Evolutionary conservation across 2,329 filamentous ascomycete species (phyloP), one percentile per base, ranked within the genome.

Genomic region (Ceratocystis ficicola): DNA sequence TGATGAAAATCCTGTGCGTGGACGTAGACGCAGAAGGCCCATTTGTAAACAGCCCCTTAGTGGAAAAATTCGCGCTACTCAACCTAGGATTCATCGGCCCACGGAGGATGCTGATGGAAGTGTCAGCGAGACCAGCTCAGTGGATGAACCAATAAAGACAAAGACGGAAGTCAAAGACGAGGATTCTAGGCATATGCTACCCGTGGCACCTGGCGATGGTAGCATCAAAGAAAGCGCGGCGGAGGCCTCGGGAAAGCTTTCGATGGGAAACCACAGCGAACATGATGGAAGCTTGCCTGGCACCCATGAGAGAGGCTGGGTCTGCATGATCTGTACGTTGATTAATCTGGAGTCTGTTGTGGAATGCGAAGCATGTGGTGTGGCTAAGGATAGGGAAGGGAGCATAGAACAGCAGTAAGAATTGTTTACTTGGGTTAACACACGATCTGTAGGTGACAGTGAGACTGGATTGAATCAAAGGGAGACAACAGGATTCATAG

Each of bases 101-200:
- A 59, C 15, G 17, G 55, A 28, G 25, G 28, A 59, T 59, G 15
- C 55, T n/a, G 20, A 59, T 36, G 55, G 20, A 10, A 17, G 25
- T n/a, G 55, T 59, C 55, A 59, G 55, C 55, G 55, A 59, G 55
- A 59, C 55, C 25, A 59, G 55, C 28, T 59, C 55, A 15, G 17
- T 59, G 28, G 55, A 59, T 25, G 55, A 6, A 20, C 25, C 25
- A 5, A 30, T 30, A 36, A n/a, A 59, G 32, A n/a, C 17, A 59
- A 30, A 36, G 4, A 25, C 12, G 30, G 28, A 36, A 59, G 8
- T 30, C 55, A 36, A 32, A 7, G 55, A 36, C 17, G 25, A n/a
- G 22, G 32, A 3, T n/a, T 20, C 28, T 8, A 17, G 30, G 55
- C 55, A n/a, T 59, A 36, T 20, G 25, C 55, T 15, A 59, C 8